Evolutionary conservation across 2,329 filamentous ascomycete genomes (phyloP).

Genomic region (Lomentospora prolificans): DNA sequence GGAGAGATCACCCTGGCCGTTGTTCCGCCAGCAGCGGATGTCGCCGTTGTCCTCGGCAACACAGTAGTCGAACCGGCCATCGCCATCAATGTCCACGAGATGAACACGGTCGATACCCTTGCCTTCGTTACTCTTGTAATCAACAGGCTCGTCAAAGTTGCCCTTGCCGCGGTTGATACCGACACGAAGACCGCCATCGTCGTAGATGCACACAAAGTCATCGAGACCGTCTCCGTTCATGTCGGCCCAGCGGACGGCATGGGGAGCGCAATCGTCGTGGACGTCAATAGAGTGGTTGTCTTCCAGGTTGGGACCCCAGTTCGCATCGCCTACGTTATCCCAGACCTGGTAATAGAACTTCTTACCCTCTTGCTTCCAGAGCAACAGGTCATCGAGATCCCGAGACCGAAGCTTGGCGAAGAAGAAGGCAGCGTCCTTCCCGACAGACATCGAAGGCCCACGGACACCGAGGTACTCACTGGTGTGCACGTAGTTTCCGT

Average conservation of each 20-base stretch:
- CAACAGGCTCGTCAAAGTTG: conserved; percentile 4
- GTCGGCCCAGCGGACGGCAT: not conserved
- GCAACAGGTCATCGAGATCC: not conserved
- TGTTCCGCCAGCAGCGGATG: conserved; percentile 22
- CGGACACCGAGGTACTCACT: not conserved
- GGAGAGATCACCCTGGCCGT: conserved; percentile 17
- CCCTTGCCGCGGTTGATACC: conserved; percentile 7
- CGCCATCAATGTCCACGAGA: conserved; percentile 22
- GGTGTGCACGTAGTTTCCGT: conserved; percentile 13
- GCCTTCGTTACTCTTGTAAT: conserved; percentile 5
- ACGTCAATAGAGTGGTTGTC: not conserved
- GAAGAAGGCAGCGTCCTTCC: not conserved
- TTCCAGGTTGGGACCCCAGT: not conserved
- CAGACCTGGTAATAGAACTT: not conserved
- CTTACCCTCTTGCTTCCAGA: not conserved
- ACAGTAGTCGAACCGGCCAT: conserved; percentile 25
- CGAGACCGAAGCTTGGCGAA: not conserved
- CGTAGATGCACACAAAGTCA: conserved; percentile 20
- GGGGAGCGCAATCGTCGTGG: not conserved
- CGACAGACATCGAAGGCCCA: not conserved
- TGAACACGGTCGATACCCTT: conserved; percentile 15
- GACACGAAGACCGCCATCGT: conserved; percentile 13
- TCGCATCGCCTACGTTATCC: not conserved
- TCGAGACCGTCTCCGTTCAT: conserved; percentile 16
- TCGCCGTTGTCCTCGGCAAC: conserved; percentile 13